Evolutionary conservation across 2,329 filamentous ascomycete genomes (phyloP), one percentile per base, ranked within the genome.

Genomic region (Epichloe gansuensis): DNA sequence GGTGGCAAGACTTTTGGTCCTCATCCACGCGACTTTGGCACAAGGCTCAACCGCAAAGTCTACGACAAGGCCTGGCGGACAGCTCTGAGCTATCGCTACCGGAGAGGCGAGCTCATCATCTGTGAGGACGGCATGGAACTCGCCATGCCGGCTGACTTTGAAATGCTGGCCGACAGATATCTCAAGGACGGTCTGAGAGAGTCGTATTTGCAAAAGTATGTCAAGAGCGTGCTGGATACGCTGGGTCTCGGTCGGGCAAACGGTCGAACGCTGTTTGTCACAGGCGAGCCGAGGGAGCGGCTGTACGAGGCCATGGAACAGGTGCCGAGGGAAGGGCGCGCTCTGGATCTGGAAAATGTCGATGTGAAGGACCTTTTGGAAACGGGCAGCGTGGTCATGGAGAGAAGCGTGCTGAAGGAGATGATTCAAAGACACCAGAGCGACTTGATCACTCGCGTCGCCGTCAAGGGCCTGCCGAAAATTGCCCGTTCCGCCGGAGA

Each of bases 31-130:
- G 89, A 97, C 71, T 98, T 98, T 65, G 80, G 81, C 54, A 94
- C 90, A 23, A 78, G 78, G 15, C 75, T 98, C 51, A 89, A 85
- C 61, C 78, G 78, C 64, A 97, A 97, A 73, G 81, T 95, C 47
- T 98, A 98, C 72, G 90, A 97, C 69, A 77, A 94, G 61, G 93
- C 93, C 9, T 97, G 89, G 88, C 82, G 93, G 64, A 97, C 87
- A 43, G 93, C 93, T 11, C 77, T 98, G 58, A 93, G 86, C 63
- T 95, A 95, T 73, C 82, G 93, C 54, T 97, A 93, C 71, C 77
- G 84, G 58, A 81, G 83, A 58, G 93, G 90, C 47, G 88, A 97
- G 72, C 73, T 98, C 61, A 74, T 96, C 58, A 81, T 98, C 42
- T 83, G 93, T 61, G 84, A 91, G 63, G 84, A 89, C 62, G 79